Conservation (phyloP, 2,329 filamentous ascomycete genomes). For the Ascochyta pisi region DNA sequence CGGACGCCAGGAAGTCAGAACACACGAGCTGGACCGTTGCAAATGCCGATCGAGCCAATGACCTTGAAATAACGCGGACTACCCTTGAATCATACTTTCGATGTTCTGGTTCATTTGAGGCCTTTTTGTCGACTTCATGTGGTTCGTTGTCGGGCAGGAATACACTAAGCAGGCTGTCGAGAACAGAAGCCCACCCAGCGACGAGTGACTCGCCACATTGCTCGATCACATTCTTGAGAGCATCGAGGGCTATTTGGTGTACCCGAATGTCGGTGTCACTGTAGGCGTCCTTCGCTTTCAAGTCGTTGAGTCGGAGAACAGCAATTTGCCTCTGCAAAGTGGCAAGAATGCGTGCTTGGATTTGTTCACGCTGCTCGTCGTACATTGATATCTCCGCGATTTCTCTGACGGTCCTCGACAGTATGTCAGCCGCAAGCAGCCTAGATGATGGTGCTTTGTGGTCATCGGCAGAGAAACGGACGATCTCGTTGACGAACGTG, state of each 20-base stretch:
- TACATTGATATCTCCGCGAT: conserved; percentile 61
- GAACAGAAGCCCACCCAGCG: conserved; percentile 84
- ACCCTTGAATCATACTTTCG: not conserved
- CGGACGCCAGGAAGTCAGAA: conserved; percentile 84
- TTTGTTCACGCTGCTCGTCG: conserved; percentile 53
- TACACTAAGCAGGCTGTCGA: conserved; percentile 83
- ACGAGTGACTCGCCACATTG: conserved; percentile 84
- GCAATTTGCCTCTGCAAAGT: conserved; percentile 69
- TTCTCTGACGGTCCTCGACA: conserved; percentile 56
- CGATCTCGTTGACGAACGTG: conserved; percentile 64
- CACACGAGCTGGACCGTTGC: conserved; percentile 89
- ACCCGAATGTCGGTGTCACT: conserved; percentile 76
- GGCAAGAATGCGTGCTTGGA: conserved; percentile 76
- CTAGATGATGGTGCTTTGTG: conserved; percentile 53
- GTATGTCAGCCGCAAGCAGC: conserved; percentile 57
- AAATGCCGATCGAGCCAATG: conserved; percentile 85
- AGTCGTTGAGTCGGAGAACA: conserved; percentile 57
- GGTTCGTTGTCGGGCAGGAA: conserved; percentile 56
- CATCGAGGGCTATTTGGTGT: conserved; percentile 79
- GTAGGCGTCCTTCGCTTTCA: conserved; percentile 63
- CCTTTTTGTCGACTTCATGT: not conserved
- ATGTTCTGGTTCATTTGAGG: not conserved
- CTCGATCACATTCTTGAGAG: conserved; percentile 82
- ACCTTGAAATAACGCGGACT: conserved; percentile 64
- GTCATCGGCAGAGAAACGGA: conserved; percentile 54